These are phyloP conservation scores for Chaetomium tenue DNA, from an alignment of 495 filamentous ascomycete species.

Conservation along the genomic window DNA sequence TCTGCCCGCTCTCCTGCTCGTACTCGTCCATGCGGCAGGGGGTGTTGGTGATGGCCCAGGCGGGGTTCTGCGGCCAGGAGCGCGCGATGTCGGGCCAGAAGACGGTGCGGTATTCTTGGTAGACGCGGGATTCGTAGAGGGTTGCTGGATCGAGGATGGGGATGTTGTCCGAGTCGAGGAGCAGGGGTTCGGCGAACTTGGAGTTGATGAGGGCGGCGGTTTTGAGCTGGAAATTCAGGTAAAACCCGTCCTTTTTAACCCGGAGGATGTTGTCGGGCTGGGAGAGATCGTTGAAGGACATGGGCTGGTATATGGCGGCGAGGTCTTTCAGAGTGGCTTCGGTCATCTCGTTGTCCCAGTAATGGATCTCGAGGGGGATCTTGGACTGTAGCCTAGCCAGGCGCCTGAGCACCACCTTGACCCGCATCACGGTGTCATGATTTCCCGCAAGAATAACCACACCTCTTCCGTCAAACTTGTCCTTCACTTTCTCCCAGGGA, in stretches of 20 bases:
- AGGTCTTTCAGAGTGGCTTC: slow-evolving; percentile 15
- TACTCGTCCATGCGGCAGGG: slow-evolving; percentile 32
- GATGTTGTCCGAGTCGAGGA: slow-evolving; percentile 21
- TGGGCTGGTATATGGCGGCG: slow-evolving; percentile 18
- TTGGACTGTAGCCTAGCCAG: slow-evolving; percentile 24
- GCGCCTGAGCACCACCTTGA: slow-evolving; percentile 29
- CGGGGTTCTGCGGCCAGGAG: slow-evolving; percentile 31
- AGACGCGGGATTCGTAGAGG: slow-evolving; percentile 31
- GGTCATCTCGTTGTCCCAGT: slow-evolving; percentile 33
- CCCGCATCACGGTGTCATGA: slow-evolving; percentile 25
- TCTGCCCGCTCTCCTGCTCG: slow-evolving; percentile 34
- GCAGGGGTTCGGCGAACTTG: slow-evolving; percentile 14
- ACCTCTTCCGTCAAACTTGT: slow-evolving; percentile 30
- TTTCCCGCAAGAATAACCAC: slow-evolving; percentile 35
- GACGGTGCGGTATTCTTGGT: slow-evolving; percentile 30
- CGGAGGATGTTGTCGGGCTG: slow-evolving; percentile 29
- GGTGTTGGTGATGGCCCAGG: slow-evolving; percentile 34
- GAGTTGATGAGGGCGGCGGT: slow-evolving; percentile 15
- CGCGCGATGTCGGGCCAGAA: slow-evolving; percentile 39
- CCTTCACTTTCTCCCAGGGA: slow-evolving; percentile 22
- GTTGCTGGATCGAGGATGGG: slow-evolving; percentile 30
- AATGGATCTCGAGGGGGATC: slow-evolving; percentile 34
- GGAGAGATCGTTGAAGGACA: slow-evolving; percentile 35
- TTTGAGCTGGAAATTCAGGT: slow-evolving; percentile 34
- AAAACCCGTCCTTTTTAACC: slow-evolving; percentile 22